Percentiles rank a stretch among this genome's conserved stretches.
Conservation (phyloP, 768 basidiomycete species). For the Naganishia randhawae region DNA sequence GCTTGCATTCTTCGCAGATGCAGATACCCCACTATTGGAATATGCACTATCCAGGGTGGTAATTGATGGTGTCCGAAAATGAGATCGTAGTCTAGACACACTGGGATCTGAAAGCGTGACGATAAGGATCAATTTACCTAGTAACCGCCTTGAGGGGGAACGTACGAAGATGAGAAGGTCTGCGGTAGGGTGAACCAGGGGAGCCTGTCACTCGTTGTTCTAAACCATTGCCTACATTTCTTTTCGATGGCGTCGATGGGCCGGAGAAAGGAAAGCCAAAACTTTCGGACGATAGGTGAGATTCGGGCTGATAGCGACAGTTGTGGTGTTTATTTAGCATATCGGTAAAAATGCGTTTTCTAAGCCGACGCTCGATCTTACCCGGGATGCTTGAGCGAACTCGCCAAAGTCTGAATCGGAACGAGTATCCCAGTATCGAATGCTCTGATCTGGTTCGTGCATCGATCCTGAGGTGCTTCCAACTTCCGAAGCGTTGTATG, state of each 20-base stretch:
- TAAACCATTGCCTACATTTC: slow-evolving; percentile 7
- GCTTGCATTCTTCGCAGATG: not conserved
- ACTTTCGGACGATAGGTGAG: not conserved
- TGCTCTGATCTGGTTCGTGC: not conserved
- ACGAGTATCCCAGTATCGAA: not conserved
- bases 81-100: slow-evolving; percentile 50
- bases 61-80: slow-evolving; percentile 34
- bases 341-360: no score
- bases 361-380: not conserved
- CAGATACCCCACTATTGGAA: not conserved
- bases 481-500: not conserved
- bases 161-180: slow-evolving; percentile 33
- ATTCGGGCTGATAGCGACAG: not conserved
- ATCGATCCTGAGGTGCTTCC: not conserved
- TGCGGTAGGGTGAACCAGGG: slow-evolving; percentile 27
- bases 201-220: slow-evolving; percentile 23
- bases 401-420: slow-evolving; percentile 28
- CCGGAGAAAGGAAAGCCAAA: slow-evolving; percentile 1
- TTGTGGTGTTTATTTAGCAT: not conserved
- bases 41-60: slow-evolving; percentile 21
- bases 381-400: slow-evolving; percentile 13
- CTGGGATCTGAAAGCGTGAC: slow-evolving; percentile 35
- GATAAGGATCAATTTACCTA: not conserved
- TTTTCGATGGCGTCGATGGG: slow-evolving; percentile 26
- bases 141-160: not conserved